Evolutionary conservation across 2,329 filamentous ascomycete genomes (phyloP), one percentile per base, ranked within the genome.

Genomic region (Colletotrichum lentis): DNA sequence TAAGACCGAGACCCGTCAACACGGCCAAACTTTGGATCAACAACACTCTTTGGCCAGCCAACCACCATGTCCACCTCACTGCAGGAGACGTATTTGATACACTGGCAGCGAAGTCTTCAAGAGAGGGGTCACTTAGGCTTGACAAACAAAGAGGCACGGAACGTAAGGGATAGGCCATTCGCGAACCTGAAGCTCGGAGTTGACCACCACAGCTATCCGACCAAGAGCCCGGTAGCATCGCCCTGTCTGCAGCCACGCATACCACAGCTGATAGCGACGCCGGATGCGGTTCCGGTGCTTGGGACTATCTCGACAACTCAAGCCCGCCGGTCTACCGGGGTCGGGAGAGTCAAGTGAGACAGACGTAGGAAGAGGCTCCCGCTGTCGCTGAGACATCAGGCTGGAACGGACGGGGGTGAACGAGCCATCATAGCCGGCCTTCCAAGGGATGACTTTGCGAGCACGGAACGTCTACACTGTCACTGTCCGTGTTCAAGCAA

Each of bases 81-180:
- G 24, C n/a, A 35, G 24, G 4, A 47, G 43, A 12, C 18, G 43
- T 47, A 39, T 27, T 20, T 18, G 56, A 37, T 58, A 47, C 43
- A 20, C 43, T 22, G 20, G 7, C 18, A 47, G 43, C 1, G 39
- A 47, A 24, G 10, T 11, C n/a, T 12, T 24, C 52, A 35, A 16
- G 37, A 58, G 43, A 58, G 43, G 56, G 43, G 43, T 49, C 39
- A 46, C 16, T 20, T 35, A 49, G 43, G 22, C 14, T 27, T 10
- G 12, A 47, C 14, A 46, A 37, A 49, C 56, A 59, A 49, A n/a
- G 44, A 37, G 22, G 7, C 20, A 24, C 41, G 56, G 56, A 49
- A 49, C 56, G 56, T 39, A 59, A 59, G 56, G 56, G 56, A 59
- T 59, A 12, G 27, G 1, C 8, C 12, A 5, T 24, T 24, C 20